Evolutionary conservation across 1,139 yeast genomes (phyloP).

Genomic region (Saccharomyces hybrid): DNA sequence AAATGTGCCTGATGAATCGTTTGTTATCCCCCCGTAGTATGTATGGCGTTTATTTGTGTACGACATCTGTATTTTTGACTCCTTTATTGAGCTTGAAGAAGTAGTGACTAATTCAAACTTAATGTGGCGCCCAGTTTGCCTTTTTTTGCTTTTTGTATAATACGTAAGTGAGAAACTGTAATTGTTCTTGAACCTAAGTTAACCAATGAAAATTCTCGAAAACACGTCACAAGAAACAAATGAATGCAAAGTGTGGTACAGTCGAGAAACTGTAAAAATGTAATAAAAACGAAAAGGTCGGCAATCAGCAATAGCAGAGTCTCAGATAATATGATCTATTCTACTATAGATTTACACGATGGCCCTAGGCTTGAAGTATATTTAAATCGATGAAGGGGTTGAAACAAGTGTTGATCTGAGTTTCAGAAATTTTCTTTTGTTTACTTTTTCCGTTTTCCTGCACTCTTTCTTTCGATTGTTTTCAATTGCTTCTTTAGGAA

Average conservation of each 20-base stretch:
- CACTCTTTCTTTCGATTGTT: not conserved
- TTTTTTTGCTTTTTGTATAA: not conserved
- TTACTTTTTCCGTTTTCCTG: not conserved
- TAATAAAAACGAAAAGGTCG: not conserved
- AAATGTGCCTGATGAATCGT: conserved; percentile 5
- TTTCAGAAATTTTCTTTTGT: not conserved
- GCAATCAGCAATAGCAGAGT: not conserved
- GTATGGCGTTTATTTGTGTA: conserved; percentile 16
- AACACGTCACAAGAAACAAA: conserved; percentile 6
- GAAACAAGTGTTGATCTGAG: not conserved
- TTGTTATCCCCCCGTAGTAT: conserved; percentile 19
- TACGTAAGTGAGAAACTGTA: not conserved
- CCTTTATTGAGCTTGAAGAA: not conserved
- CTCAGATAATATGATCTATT: not conserved
- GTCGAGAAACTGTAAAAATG: not conserved
- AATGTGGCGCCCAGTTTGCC: not conserved
- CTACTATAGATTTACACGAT: not conserved
- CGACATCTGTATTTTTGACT: conserved; percentile 1
- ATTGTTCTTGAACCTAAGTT: not conserved
- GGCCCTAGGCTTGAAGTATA: not conserved
- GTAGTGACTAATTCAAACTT: not conserved
- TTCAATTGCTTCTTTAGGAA: conserved; percentile 1
- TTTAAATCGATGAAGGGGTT: not conserved
- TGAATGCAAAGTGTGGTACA: not conserved
- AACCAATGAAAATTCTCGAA: not conserved